Evolutionary conservation across 495 filamentous ascomycete species (phyloP), one percentile per base, ranked within the genome.

Genomic region (Chaetomium cochliodes): DNA sequence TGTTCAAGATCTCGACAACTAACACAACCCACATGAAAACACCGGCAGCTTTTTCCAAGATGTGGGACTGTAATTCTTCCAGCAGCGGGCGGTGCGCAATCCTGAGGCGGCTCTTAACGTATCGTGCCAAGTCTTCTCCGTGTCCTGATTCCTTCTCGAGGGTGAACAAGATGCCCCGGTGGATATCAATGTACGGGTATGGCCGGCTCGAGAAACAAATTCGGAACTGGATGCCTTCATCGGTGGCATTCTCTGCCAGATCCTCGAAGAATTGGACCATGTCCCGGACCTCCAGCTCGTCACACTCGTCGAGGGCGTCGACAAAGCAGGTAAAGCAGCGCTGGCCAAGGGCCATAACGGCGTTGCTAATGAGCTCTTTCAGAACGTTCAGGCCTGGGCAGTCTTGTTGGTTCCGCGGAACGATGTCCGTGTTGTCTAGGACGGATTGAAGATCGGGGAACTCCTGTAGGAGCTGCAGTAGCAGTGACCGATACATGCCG

Each of bases 401-500:
- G 39, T 51, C 50, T 59, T 59, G 50, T n/a, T 66, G 72, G 13
- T 15, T 28, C n/a, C 12, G 6, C 16, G 42, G 57, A 25, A 47
- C 2, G 39, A 49, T 47, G 25, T 52, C 33, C 3, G 68, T 61
- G 12, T 51, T 25, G 70, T 73, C 64, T 42, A 72, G 65, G 20
- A 69, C 61, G 30, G 28, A 5, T 50, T 73, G 70, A 44, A 74
- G 68, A 8, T 70, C 59, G 1, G 73, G 68, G 44, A 75, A 28
- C 18, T 23, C 20, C 28, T 65, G 28, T 4, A 77, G 58, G 2
- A 76, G 58, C 41, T 79, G 77, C 18, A 67, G n/a, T 30, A 78
- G 62, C 2, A 85, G 64, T 0, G 83, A 84, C 44, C 81, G 81
- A 65, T 85, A 85, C 78, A 85, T 82, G 3, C 84, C 82, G 4